Evolutionary conservation across 2,329 filamentous ascomycete genomes (phyloP).

Genomic region (Chrysoporthe austroafricana): DNA sequence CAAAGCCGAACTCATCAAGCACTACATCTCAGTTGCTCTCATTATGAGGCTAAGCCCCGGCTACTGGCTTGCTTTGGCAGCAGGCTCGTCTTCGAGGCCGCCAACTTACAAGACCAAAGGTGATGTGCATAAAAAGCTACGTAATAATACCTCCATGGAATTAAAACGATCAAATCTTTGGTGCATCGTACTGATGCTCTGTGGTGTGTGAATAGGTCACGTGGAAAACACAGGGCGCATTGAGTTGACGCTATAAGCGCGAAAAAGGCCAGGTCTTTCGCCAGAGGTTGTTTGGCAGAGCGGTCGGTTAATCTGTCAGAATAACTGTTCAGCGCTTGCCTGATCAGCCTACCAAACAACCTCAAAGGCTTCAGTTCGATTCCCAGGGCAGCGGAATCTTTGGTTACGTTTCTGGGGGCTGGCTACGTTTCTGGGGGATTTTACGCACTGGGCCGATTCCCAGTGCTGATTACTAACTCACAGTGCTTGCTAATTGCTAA

Average conservation of each 20-base stretch:
- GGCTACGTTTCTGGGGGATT: neutral
- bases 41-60: neutral
- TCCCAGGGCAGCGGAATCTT: neutral
- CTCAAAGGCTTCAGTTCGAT: neutral
- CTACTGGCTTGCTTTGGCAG: neutral
- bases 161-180: neutral
- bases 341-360: neutral
- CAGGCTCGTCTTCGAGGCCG: neutral
- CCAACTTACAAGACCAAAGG: neutral
- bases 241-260: neutral
- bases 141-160: neutral
- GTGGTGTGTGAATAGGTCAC: neutral
- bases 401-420: neutral
- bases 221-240: neutral
- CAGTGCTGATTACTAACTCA: no score
- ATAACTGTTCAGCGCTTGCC: no score
- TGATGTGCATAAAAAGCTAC: neutral
- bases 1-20: neutral
- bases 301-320: no score
- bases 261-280: no score
- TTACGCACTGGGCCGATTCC: no score
- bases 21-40: neutral
- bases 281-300: no score
- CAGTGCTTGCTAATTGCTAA: no score
- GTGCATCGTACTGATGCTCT: neutral